Evolutionary conservation across 768 basidiomycete genomes (phyloP).

Genomic region (Russula sp.): DNA sequence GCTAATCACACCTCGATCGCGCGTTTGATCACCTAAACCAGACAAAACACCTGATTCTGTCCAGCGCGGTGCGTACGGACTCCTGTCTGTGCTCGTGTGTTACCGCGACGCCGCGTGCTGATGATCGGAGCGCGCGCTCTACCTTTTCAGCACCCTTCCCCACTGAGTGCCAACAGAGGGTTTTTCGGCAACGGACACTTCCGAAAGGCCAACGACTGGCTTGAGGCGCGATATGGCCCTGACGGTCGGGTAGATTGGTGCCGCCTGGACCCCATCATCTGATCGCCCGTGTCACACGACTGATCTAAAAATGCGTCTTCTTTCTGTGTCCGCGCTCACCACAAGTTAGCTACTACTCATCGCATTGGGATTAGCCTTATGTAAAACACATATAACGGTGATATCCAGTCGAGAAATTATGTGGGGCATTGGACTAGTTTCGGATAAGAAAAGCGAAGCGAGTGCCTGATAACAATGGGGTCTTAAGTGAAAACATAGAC

Average conservation of each 20-base stretch:
- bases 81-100: background rate
- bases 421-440: slow-evolving; percentile 16
- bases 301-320: background rate
- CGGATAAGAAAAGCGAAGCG: slow-evolving; percentile 12
- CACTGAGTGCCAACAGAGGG: slow-evolving; percentile 67
- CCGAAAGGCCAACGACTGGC: slow-evolving; percentile 80
- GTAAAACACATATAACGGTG: slow-evolving; percentile 21
- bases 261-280: slow-evolving; percentile 32
- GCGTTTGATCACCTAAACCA: slow-evolving; percentile 27
- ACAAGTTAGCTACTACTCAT: slow-evolving; percentile 9
- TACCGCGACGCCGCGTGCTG: slow-evolving; percentile 8
- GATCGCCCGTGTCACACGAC: slow-evolving; percentile 15
- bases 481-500: slow-evolving; percentile 15
- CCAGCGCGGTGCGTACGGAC: slow-evolving; percentile 54
- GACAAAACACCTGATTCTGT: slow-evolving; percentile 77
- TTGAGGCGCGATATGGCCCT: slow-evolving; percentile 68
- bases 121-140: slow-evolving; percentile 12
- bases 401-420: slow-evolving; percentile 20
- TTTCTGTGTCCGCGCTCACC: background rate
- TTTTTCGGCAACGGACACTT: slow-evolving; percentile 92
- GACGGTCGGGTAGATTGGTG: slow-evolving; percentile 75
- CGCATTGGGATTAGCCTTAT: slow-evolving; percentile 20
- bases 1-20: background rate
- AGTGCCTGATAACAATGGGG: slow-evolving; percentile 19
- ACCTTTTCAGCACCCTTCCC: slow-evolving; percentile 67